Conservation (phyloP, 768 basidiomycete genomes). For the Pleurotus pulmonarius region DNA sequence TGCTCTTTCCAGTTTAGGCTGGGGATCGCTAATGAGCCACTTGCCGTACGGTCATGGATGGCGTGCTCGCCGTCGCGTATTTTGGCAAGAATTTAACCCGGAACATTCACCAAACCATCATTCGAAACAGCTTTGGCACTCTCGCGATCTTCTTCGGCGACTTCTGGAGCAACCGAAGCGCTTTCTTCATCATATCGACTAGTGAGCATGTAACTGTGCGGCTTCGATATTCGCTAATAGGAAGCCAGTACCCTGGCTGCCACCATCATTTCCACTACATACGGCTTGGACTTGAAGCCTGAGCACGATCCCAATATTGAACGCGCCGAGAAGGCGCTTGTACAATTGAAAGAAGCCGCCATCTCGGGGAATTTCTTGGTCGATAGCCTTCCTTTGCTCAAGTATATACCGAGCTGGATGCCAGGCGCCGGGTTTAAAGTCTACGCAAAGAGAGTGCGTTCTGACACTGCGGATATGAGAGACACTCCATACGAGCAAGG, state of each 20-base stretch:
- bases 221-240: no score
- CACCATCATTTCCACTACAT: constrained; percentile 32
- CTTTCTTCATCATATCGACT: constrained; percentile 24
- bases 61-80: constrained; percentile 27
- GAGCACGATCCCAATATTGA: constrained; percentile 32
- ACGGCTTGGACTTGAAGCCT: constrained; percentile 34
- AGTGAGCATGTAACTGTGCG: no score
- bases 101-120: constrained; percentile 22
- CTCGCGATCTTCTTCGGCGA: constrained; percentile 18
- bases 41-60: background rate
- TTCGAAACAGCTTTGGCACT: constrained; percentile 19
- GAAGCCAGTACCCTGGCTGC: constrained; percentile 21
- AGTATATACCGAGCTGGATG: constrained; percentile 25
- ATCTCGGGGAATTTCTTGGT: constrained; percentile 38
- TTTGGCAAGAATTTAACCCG: constrained; percentile 34
- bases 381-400: constrained; percentile 25
- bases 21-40: constrained; percentile 21
- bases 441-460: constrained; percentile 17
- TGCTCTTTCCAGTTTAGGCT: constrained; percentile 26
- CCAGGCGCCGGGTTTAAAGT: constrained; percentile 32
- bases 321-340: constrained; percentile 20
- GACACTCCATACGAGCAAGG: constrained; percentile 18
- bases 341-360: constrained; percentile 21
- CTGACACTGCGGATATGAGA: constrained; percentile 25
- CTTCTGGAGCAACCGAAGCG: constrained; percentile 22